A percentile compares a stretch with the other conserved stretches of the same genome.
These are phyloP conservation scores for Balamuthia mandrillaris DNA, from an alignment of 208 protist species.

Conservation along the genomic window DNA sequence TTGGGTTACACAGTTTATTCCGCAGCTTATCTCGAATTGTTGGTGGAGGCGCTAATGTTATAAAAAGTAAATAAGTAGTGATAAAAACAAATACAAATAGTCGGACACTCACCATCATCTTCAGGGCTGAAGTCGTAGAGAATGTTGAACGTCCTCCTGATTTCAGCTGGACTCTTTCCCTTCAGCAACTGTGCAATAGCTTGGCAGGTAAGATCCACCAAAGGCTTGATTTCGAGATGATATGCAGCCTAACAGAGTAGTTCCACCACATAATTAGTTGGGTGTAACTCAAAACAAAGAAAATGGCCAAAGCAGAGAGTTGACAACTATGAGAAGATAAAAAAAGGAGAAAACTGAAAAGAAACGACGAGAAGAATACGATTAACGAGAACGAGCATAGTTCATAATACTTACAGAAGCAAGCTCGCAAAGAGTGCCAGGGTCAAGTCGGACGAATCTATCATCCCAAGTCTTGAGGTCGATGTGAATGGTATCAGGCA, in stretches of 20 bases:
- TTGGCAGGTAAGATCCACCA: constrained; percentile 32
- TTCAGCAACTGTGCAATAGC: constrained; percentile 35
- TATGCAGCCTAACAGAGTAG: constrained; percentile 33
- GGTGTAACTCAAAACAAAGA: background rate
- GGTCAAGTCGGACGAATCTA: constrained; percentile 11
- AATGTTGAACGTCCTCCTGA: constrained; percentile 36
- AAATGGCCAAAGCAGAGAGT: background rate
- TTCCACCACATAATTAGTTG: too few species aligned
- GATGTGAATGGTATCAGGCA: background rate
- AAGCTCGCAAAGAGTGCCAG: constrained; percentile 26
- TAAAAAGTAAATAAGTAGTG: background rate
- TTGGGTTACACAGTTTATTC: constrained; percentile 24
- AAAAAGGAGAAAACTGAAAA: background rate
- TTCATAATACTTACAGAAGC: background rate
- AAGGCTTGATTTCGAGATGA: constrained; percentile 32
- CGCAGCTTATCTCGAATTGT: constrained; percentile 29
- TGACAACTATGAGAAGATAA: background rate
- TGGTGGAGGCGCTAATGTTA: background rate
- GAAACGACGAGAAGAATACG: background rate
- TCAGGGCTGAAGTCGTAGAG: constrained; percentile 33
- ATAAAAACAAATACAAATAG: background rate
- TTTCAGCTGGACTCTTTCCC: constrained; percentile 28
- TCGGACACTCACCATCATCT: background rate
- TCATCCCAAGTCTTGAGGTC: constrained; percentile 34
- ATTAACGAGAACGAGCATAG: background rate